Percentiles rank a stretch among this genome's conserved stretches.
Conservation (phyloP, 768 basidiomycete species). For the Boletus rubroflammeus region DNA sequence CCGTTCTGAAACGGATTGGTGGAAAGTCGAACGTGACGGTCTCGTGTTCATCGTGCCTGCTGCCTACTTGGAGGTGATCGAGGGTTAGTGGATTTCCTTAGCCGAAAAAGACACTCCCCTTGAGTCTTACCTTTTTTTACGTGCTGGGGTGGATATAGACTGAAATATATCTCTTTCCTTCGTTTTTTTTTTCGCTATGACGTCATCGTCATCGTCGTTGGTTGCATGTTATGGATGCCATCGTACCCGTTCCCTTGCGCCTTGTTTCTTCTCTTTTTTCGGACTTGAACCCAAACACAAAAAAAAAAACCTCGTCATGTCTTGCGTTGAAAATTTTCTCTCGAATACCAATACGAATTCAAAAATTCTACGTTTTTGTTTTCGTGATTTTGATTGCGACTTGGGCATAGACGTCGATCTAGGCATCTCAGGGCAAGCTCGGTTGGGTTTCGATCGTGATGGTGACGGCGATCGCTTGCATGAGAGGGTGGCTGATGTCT, state of each 20-base stretch:
- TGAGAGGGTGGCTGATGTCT: constrained; percentile 15
- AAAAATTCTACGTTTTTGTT: constrained; percentile 7
- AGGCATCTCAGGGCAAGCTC: not conserved
- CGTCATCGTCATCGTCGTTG: constrained; percentile 9
- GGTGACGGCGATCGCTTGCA: constrained; percentile 1
- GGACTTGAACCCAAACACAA: constrained; percentile 4
- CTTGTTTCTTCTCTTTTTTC: not conserved
- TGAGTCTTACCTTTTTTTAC: constrained; percentile 50
- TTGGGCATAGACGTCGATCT: constrained; percentile 4
- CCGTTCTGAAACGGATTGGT: constrained; percentile 84
- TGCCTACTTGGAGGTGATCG: constrained; percentile 77
- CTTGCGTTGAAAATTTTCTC: not conserved
- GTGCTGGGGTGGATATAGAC: constrained; percentile 57
- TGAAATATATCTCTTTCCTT: constrained; percentile 66
- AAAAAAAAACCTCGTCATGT: constrained; percentile 8
- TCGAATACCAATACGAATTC: constrained; percentile 15
- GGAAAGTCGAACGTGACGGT: constrained; percentile 89
- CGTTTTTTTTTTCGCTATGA: constrained; percentile 42
- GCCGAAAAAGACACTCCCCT: constrained; percentile 34
- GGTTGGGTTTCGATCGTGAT: not conserved
- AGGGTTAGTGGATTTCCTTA: constrained; percentile 77
- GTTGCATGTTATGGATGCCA: constrained; percentile 14
- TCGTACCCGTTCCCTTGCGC: constrained; percentile 4
- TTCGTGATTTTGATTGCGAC: constrained; percentile 10
- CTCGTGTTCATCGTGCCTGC: constrained; percentile 89